A percentile compares a stretch with the other conserved stretches of the same genome.
phyloP scores from a whole-genome alignment of 768 basidiomycete species.

The Boletellus sp. region DNA sequence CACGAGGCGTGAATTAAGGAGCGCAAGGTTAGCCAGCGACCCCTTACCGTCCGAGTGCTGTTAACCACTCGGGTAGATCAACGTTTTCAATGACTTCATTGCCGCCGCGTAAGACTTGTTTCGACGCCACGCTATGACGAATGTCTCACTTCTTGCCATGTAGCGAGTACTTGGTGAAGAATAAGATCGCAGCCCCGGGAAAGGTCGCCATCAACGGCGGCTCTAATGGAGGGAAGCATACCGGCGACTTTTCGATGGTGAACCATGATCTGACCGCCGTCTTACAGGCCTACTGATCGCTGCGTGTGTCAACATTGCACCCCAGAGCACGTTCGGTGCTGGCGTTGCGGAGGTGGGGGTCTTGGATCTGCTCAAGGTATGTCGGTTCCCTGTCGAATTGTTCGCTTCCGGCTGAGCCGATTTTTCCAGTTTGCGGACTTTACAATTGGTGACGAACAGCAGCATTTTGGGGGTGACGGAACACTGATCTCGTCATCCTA shows the following conservation, averaged over 20 bases:
- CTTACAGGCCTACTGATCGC: slow-evolving; percentile 66
- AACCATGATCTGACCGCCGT: background rate
- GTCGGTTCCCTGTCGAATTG: background rate
- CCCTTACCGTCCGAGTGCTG: background rate
- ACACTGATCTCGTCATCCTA: slow-evolving; percentile 22
- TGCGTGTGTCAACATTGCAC: slow-evolving; percentile 81
- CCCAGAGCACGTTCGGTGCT: slow-evolving; percentile 72
- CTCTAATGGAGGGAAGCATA: slow-evolving; percentile 68
- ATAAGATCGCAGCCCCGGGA: slow-evolving; percentile 62
- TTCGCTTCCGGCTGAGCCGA: background rate
- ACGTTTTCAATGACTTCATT: slow-evolving; percentile 81
- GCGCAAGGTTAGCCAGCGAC: slow-evolving; percentile 48
- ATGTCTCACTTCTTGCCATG: background rate
- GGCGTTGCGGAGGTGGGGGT: slow-evolving; percentile 82
- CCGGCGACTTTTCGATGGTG: background rate
- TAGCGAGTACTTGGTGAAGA: slow-evolving; percentile 69
- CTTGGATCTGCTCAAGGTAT: slow-evolving; percentile 71
- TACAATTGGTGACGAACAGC: slow-evolving; percentile 54
- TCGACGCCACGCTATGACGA: background rate
- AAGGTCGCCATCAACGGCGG: slow-evolving; percentile 78
- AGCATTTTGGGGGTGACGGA: background rate
- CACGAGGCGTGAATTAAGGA: slow-evolving; percentile 68
- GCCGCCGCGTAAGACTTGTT: slow-evolving; percentile 59
- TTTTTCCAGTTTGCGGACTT: slow-evolving; percentile 61
- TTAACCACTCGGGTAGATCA: slow-evolving; percentile 40